Evolutionary conservation across 2,329 filamentous ascomycete genomes (phyloP).

Genomic region (Fusarium sp.): DNA sequence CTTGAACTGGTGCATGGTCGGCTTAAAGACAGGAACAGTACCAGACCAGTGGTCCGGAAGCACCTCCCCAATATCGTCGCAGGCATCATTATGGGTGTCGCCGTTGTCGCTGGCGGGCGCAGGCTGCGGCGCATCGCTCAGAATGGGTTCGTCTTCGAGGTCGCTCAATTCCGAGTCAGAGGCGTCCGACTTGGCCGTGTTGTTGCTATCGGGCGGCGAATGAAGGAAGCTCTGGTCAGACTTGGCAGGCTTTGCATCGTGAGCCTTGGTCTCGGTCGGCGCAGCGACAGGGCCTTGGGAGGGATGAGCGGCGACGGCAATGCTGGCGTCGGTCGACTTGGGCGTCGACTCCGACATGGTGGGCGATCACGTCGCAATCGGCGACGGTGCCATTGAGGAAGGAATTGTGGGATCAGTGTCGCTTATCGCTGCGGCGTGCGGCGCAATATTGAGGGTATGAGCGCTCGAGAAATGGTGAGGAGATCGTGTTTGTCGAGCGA

Average conservation of each 20-base stretch:
- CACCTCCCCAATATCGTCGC: constrained; percentile 79
- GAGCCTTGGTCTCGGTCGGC: constrained; percentile 43
- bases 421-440: constrained; percentile 29
- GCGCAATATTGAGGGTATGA: constrained; percentile 14
- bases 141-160: constrained; percentile 66
- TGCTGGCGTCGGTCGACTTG: constrained; percentile 64
- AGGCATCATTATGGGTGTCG: constrained; percentile 50
- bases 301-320: constrained; percentile 61
- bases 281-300: constrained; percentile 41
- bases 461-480: neutral
- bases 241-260: constrained; percentile 50
- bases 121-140: constrained; percentile 48
- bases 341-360: constrained; percentile 57
- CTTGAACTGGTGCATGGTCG: constrained; percentile 93
- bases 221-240: constrained; percentile 62
- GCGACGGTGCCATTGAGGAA: constrained; percentile 51
- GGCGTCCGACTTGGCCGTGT: constrained; percentile 67
- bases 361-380: constrained; percentile 52
- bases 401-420: constrained; percentile 25
- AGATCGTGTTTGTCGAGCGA: neutral
- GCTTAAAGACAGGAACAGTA: constrained; percentile 92
- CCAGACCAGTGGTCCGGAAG: constrained; percentile 91
- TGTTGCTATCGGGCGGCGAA: constrained; percentile 74
- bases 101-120: constrained; percentile 41
- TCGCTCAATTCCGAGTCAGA: constrained; percentile 77